These are phyloP conservation scores for Mallotus nudiflorus DNA, from an alignment of 345 rosid genomes.

Conservation along the genomic window DNA sequence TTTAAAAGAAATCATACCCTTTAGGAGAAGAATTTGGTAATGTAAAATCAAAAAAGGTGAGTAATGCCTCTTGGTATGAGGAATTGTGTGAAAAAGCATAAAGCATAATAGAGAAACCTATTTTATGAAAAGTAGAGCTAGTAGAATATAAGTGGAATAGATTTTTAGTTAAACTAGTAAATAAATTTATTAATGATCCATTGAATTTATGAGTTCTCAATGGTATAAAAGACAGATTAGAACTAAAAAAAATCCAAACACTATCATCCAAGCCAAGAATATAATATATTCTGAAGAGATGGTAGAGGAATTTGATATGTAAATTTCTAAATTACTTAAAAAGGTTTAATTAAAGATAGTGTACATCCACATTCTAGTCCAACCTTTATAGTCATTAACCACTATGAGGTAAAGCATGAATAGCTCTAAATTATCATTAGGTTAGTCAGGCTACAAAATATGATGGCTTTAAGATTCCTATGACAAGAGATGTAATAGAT, in stretches of 20 bases:
- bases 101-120: background rate
- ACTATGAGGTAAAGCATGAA: background rate
- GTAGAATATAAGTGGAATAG: background rate
- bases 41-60: background rate
- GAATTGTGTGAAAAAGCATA: background rate
- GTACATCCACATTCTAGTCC: background rate
- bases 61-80: too few relatives aligned
- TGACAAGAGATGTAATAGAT: background rate
- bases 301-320: background rate
- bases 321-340: background rate
- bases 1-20: too few relatives aligned
- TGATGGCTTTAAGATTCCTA: background rate
- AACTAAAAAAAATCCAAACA: background rate
- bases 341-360: background rate
- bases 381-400: background rate
- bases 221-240: background rate
- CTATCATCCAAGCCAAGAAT: background rate
- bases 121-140: background rate
- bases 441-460: background rate
- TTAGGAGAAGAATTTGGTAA: background rate
- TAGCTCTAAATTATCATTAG: background rate
- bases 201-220: background rate
- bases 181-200: conserved; percentile 2
- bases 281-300: background rate
- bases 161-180: background rate